Evolutionary conservation across 257 asterid species (phyloP), one percentile per base, ranked within the genome.

Genomic region (Cruciata laevipes): DNA sequence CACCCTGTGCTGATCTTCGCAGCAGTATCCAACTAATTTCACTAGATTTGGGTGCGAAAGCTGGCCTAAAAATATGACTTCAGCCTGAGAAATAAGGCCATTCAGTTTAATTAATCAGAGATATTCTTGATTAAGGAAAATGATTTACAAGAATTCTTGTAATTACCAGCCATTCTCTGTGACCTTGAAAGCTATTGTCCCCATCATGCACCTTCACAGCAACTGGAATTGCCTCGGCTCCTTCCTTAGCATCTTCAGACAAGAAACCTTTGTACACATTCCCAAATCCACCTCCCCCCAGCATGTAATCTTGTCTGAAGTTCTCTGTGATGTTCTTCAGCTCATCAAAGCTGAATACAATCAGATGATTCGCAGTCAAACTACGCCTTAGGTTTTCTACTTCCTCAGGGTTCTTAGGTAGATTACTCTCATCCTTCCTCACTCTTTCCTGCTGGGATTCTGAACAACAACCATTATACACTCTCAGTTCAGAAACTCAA

Each of bases 251-350:
- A 44, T 81, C 89, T 47, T 80, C 86, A 6, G 86, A 62, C 71
- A 90, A 64, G 74, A 74, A 84, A 9, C 98, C 98, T 79, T 93
- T 93, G 75, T 87, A 93, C 27, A 93, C 98, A 37, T 70, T 90
- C 63, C 98, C 98, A 60, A 93, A 93, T 71, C 98, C 98, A 65
- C 98, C 98, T 44, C 93, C 95, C 7, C 98, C 98, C 73, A 93
- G 64, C 96, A 90, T 82, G 80, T 82, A 76, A 80, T 93, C 98
- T 69, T 84, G 96, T 76, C 97, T 82, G 82, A 93, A 93, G 80
- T 87, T 90, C 14, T 74, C 86, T 4, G 98, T 93, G 20, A 90
- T 84, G 70, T 52, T 71, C 74, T 74, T 82, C 0, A 93, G 85
- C 72, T 88, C 95, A 18, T 84, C 75, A 70, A 87, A 93, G 12